A percentile compares a stretch with the other conserved stretches of the same genome.
These are phyloP conservation scores for Rhamnella rubrinervis DNA, from an alignment of 331 rosid genomes.

Conservation along the genomic window DNA sequence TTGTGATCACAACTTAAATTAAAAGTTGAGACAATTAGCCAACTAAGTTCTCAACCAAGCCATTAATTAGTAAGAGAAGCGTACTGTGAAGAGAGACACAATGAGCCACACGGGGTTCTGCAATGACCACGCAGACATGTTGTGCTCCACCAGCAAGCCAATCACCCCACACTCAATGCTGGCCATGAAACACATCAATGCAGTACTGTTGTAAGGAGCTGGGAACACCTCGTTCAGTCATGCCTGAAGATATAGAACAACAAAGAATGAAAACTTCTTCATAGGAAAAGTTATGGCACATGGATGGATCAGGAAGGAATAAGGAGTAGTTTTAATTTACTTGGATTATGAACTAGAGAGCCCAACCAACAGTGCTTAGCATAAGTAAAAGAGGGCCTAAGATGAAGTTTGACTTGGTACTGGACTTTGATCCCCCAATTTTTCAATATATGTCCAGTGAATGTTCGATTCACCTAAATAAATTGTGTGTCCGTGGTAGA, in stretches of 20 bases:
- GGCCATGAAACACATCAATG: conserved; percentile 56
- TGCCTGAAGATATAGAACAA: conserved; percentile 40
- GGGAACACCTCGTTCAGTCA: conserved; percentile 56
- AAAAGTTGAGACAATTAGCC: conserved; percentile 2
- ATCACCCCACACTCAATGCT: conserved; percentile 61
- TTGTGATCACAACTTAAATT: neutral
- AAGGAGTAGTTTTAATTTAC: conserved; percentile 21
- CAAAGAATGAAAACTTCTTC: too few species aligned
- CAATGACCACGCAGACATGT: conserved; percentile 58
- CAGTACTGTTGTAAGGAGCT: conserved; percentile 78
- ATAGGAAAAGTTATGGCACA: neutral
- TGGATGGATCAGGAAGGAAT: neutral
- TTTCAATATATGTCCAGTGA: conserved; percentile 65
- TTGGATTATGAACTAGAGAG: conserved; percentile 74
- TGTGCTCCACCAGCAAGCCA: conserved; percentile 47
- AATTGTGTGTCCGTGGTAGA: conserved; percentile 66
- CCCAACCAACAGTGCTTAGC: conserved; percentile 58
- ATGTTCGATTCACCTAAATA: conserved; percentile 54
- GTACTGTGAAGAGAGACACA: conserved; percentile 60
- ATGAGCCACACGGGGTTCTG: conserved; percentile 36
- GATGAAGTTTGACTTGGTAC: conserved; percentile 8
- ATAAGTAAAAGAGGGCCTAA: conserved; percentile 53
- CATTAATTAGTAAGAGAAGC: neutral
- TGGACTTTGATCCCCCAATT: conserved; percentile 18
- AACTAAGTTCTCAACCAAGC: too few species aligned